Base-by-base conservation (phyloP, 2,329 filamentous ascomycete genomes). In the Clarireedia monteithiana region DNA sequence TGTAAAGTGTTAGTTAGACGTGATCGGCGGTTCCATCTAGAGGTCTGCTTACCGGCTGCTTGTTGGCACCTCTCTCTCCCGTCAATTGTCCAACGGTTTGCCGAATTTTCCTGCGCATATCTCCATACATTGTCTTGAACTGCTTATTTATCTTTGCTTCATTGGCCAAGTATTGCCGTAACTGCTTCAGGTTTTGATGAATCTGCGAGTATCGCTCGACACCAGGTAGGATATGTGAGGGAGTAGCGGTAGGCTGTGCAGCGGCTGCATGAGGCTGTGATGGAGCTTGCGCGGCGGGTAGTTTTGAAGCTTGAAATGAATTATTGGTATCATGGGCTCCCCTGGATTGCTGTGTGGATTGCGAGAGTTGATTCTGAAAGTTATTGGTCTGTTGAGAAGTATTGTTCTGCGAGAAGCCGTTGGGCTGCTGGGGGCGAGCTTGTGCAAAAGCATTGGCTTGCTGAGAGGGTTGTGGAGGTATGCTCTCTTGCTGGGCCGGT, bases 61-160 rank as follows among this genome's bases (percentile, higher is more conserved):
- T 77, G 64, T 90, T 90, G 23, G 77, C 78, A 10, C 78, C 80
- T 63, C 80, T 84, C 56, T 81, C 85, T 40, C 78, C 79, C 1
- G 84, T 86, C 27, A 91, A 72, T 67, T 94, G 88, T 6, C 89
- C 89, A 54, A 92, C 79, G 17, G 79, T 83, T 64, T 85, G 87
- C 40, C 81, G 80, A 53, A 94, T 83, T 44, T 84, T 80, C 57
- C 89, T 77, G 42, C 89, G 79, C 76, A 88, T 83, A 54, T 89
- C 81, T 36, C 88, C 86, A 67, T 89, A 78, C 39, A 55, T 20
- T 51, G 77, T 75, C 69, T 89, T 89, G 27, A 91, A 71, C 2
- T 66, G 70, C 61, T 69, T 64, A 69, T 85, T 81, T 23, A 74
- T 72, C 63, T 83, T 82, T 4, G 76, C 76, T 62, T 84, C 76